Conservation (phyloP, 2,329 filamentous ascomycete genomes). For the Colletotrichum sp. region DNA sequence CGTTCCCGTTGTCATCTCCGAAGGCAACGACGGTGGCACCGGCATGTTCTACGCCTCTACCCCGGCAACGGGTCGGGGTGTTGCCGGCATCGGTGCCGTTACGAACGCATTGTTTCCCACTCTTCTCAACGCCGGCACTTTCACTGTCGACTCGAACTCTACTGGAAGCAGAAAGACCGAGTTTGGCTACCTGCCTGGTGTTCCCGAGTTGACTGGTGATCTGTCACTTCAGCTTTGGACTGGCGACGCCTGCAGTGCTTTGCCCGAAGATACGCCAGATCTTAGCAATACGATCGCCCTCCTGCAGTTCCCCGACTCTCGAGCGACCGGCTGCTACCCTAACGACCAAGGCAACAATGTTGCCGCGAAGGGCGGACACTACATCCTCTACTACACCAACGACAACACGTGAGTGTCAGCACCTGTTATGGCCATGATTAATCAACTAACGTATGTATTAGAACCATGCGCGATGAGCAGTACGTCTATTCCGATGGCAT, state of each 20-base stretch:
- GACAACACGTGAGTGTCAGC: constrained; percentile 15
- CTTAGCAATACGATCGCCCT: constrained; percentile 45
- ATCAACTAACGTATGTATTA: neutral
- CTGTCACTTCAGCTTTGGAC: constrained; percentile 22
- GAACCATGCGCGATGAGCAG: constrained; percentile 4
- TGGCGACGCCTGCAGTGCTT: constrained; percentile 17
- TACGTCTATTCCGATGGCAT: constrained; percentile 2
- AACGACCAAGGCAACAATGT: constrained; percentile 42
- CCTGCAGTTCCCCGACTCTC: constrained; percentile 31
- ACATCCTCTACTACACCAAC: constrained; percentile 32
- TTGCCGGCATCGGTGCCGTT: constrained; percentile 25
- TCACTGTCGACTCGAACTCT: neutral
- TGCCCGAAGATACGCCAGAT: constrained; percentile 40
- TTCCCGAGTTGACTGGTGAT: neutral
- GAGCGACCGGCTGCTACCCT: constrained; percentile 33
- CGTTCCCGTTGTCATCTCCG: constrained; percentile 30
- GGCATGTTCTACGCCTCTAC: constrained; percentile 27
- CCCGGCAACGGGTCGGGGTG: constrained; percentile 25
- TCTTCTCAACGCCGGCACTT: constrained; percentile 1
- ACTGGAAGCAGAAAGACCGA: neutral
- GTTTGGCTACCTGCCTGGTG: neutral
- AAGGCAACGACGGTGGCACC: constrained; percentile 28
- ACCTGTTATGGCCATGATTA: neutral
- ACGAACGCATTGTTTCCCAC: constrained; percentile 23
- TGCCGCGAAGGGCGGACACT: constrained; percentile 43